Evolutionary conservation across 2,329 filamentous ascomycete species (phyloP), one percentile per base, ranked within the genome.

Genomic region (Trichoderma asperellum): DNA sequence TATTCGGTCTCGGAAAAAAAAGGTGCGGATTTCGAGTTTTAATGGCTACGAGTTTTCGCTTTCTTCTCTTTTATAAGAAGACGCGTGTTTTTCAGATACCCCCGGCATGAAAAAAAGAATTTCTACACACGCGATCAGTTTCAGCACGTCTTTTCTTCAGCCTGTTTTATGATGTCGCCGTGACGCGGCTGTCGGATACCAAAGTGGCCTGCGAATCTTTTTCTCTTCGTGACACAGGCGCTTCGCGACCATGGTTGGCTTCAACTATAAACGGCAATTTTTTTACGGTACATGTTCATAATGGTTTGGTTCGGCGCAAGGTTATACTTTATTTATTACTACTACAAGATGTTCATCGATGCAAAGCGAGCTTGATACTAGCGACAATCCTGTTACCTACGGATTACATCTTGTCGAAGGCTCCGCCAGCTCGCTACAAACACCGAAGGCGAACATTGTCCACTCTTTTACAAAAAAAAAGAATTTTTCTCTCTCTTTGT

Each of bases 81-180:
- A 78, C 74, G 73, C 70, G 76, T 75, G 76, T 76, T 73, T 65
- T 77, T 78, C 77, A 79, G 79, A 81, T 81, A 81, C 80, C 78
- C 77, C 78, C 75, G 75, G 73, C 76, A 80, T 78, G 78, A 79
- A 75, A 79, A 43, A 77, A 79, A 75, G 76, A 75, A 75, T 49
- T 72, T 75, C 76, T 66, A 58, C 63, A 66, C 72, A 75, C 71
- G 73, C 73, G 68, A 75, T 74, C 72, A 76, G 58, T 70, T 70
- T 68, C 68, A 72, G 71, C 74, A 68, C 65, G 56, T 68, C 56
- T 70, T 63, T 70, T 71, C 68, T 71, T 68, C 55, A 66, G 62
- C 68, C 49, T 43, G 32, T 55, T 64, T 60, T 47, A 47, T 47
- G 43, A 58, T 65, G 68, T 21, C 68, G 55, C 40, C 68, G 65